Evolutionary conservation across 1,284 basidiomycete genomes (phyloP), one percentile per base, ranked within the genome.

Genomic region (Chondrostereum purpureum): DNA sequence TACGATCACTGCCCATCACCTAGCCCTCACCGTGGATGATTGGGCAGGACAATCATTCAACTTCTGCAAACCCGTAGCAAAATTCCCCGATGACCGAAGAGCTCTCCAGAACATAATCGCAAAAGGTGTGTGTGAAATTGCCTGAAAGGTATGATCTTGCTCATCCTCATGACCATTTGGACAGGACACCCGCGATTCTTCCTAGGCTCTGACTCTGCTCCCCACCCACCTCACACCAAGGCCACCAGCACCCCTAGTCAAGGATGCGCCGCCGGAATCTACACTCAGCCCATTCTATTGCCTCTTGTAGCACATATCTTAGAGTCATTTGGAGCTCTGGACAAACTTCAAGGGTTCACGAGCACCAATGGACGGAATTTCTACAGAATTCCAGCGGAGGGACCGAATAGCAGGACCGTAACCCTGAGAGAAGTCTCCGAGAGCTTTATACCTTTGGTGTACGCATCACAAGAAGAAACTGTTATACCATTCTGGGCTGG

Each of bases 1-100:
- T 66, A 92, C 90, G 4, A 98, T 99, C 66, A 99, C 96, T 2
- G 88, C 94, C 0, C 96, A 99, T 67, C 96, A 99, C 63, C 80
- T 99, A 31, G 83, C 81, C 33, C 75, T 99, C 46, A 95, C 90
- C 1, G 92, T 99, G 5, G 96, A 99, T 65, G 90, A 96, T 58
- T 98, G 95, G 84, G 94, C 94, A 1, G 92, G 94, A 4, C 93
- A 98, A 65, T 83, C 91, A 0, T 91, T 91, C 76, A 83, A 97
- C 62, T 99, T 90, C 64, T 99, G 96, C 76, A 99, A 99, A 67
- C 96, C 96, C 0, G 89, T 99, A 17, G 95, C 96, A 20, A 99
- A 99, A 67, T 93, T 83, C 58, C 94, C 94, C 3, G 85, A 89
- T 53, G 96, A 99, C 64, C 76, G 95, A 20, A 66, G 79, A 54